Evolutionary conservation across 176 grass and related monocot species (phyloP), one percentile per base, ranked within the genome.

Genomic region (Aegilops bicornis): DNA sequence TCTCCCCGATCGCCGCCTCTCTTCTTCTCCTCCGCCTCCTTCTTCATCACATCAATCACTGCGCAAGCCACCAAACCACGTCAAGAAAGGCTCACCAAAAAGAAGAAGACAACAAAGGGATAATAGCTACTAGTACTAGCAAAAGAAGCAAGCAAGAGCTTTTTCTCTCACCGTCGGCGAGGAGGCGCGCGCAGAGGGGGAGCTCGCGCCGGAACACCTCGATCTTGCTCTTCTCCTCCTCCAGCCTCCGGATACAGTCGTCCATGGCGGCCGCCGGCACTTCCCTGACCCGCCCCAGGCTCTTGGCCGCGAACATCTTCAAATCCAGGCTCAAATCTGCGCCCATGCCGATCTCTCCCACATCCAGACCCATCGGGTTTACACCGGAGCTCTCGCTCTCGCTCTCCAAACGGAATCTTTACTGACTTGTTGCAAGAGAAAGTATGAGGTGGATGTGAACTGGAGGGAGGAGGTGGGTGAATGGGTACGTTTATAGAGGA

Each of bases 1-100:
- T 73, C 79, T 67, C 81, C 63, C 39, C 77, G 82, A 67, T 78
- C 88, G 74, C 79, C 85, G 1, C 37, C 29, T 54, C 25, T 76
- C 75, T 42, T 66, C 33, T 84, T 80, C 80, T 82, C 83, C 16
- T 89, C 83, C 25, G 84, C 47, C 81, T 98, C 95, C 81, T 77
- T 86, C 89, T 83, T 98, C 64, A 98, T 87, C 20, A 87, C 93
- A 64, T 93, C 93, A 30, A 98, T 95, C 88, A 95, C 93, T 98
- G 89, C 81, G 58, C 35, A 58, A 37, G 73, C 65, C 24, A 73
- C 58, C 39, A 67, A 69, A 54, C 42, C 47, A 72, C 42, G 62
- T 88, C 62, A 85, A 72, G 14, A 82, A 77, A 88, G 10, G 42
- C 48, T 74, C 15, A 52, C 67, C 29, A 48, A 78, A 61, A 82